Evolutionary conservation across 805 yeast genomes (phyloP).

Genomic region (Tetrapisispora fleetii): DNA sequence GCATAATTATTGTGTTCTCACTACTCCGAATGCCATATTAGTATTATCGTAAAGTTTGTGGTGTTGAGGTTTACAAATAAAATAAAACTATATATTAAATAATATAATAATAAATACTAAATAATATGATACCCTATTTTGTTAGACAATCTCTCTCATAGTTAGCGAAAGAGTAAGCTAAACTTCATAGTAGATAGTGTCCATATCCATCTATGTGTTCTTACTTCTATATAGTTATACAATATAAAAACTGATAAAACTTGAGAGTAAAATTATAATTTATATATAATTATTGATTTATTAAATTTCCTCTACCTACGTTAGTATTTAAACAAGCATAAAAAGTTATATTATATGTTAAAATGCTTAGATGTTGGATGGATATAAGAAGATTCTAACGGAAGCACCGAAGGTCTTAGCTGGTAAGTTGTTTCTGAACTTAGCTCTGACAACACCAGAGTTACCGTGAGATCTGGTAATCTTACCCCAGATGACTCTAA

Average conservation of each 20-base stretch:
- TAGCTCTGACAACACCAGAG: constrained; percentile 97
- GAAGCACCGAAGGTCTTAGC: constrained; percentile 99
- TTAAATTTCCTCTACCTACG: constrained; percentile 4
- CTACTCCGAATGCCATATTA: neutral
- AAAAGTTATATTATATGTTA: constrained; percentile 3
- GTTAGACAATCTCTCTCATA: neutral
- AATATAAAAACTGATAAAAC: neutral
- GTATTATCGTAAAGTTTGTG: no score
- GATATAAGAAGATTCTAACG: constrained; percentile 99
- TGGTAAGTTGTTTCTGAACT: constrained; percentile 98
- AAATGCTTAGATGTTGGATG: constrained; percentile 86
- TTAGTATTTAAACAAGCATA: constrained; percentile 3
- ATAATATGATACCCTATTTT: neutral
- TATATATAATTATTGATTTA: constrained; percentile 3
- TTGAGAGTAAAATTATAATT: constrained; percentile 2
- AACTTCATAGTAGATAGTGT: no score
- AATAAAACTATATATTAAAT: neutral
- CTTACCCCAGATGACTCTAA: constrained; percentile 99
- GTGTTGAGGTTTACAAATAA: neutral
- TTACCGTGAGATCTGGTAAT: constrained; percentile 98
- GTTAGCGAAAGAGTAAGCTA: no score
- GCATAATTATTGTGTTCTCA: constrained; percentile 3
- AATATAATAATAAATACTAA: neutral
- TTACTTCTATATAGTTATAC: neutral
- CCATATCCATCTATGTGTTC: neutral